Evolutionary conservation across 108 stramenopile genomes (phyloP).

Genomic region (Chaetoceros tenuissimus): DNA sequence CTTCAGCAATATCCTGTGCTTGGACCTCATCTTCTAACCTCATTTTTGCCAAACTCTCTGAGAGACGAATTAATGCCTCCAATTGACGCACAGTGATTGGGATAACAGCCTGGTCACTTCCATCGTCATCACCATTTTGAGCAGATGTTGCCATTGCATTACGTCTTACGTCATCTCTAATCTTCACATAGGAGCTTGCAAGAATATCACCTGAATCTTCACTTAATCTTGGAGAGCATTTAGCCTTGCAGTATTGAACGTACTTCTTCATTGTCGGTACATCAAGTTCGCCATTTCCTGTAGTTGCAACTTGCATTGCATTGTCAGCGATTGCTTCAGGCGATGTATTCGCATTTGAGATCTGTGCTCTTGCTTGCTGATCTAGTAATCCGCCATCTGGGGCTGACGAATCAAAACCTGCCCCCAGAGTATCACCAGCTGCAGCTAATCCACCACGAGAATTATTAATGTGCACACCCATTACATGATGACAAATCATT

Average conservation of each 20-base stretch:
- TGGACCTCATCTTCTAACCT: constrained; percentile 88
- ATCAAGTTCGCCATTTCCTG: constrained; percentile 80
- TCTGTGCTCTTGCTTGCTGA: not conserved
- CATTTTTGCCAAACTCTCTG: constrained; percentile 96
- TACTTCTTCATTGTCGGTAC: constrained; percentile 95
- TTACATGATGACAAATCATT: constrained; percentile 91
- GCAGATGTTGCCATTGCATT: constrained; percentile 2
- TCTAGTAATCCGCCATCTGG: not conserved
- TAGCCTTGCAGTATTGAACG: constrained; percentile 91
- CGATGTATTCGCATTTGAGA: constrained; percentile 8
- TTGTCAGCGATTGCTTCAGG: constrained; percentile 83
- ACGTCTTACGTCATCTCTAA: constrained; percentile 85
- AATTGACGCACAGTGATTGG: constrained; percentile 99
- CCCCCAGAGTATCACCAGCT: not conserved
- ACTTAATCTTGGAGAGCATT: constrained; percentile 84
- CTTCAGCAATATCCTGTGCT: constrained; percentile 94
- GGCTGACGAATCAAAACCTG: not conserved
- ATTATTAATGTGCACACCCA: constrained; percentile 80
- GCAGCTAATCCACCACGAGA: not conserved
- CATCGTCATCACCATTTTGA: constrained; percentile 13
- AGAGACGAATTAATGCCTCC: constrained; percentile 96
- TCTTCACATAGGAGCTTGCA: constrained; percentile 87
- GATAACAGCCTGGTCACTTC: constrained; percentile 45
- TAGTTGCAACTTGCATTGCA: constrained; percentile 66
- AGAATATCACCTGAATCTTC: constrained; percentile 84